These are phyloP conservation scores for Voacanga thouarsii DNA, from an alignment of 257 asterid genomes.

Conservation along the genomic window DNA sequence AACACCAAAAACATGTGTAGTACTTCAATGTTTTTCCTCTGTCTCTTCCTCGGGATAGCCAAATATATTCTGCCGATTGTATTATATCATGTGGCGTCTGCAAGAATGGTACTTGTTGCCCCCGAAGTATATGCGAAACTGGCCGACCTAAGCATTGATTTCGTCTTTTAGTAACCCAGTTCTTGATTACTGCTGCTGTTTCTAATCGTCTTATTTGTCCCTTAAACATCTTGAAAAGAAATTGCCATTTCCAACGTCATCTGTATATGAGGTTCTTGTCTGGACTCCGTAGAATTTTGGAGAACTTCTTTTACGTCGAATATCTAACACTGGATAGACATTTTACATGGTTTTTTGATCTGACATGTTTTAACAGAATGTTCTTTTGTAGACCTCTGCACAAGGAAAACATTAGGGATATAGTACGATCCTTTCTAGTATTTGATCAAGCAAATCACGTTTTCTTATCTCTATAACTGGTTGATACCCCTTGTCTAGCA, in stretches of 20 bases:
- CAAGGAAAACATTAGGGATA: too few relatives aligned
- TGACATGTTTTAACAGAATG: too few relatives aligned
- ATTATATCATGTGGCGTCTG: not conserved
- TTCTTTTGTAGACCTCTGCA: too few relatives aligned
- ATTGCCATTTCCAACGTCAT: not conserved
- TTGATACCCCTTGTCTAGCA: too few relatives aligned
- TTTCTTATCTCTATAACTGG: too few relatives aligned
- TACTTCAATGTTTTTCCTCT: not conserved
- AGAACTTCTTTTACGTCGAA: too few relatives aligned
- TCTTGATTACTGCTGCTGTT: not conserved
- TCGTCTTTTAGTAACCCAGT: not conserved
- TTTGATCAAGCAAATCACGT: too few relatives aligned
- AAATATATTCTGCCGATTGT: not conserved
- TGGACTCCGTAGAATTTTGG: not conserved
- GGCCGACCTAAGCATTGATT: not conserved
- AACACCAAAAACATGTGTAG: not conserved
- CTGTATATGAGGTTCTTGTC: not conserved
- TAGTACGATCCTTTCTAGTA: too few relatives aligned
- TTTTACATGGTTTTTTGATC: too few relatives aligned
- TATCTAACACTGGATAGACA: too few relatives aligned
- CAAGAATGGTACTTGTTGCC: not conserved
- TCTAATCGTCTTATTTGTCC: not conserved
- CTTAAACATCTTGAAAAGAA: not conserved
- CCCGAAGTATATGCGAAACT: not conserved
- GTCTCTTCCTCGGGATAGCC: not conserved